These are phyloP conservation scores for Neofusicoccum cordaticola DNA, from an alignment of 2,329 filamentous ascomycete species.

Conservation along the genomic window DNA sequence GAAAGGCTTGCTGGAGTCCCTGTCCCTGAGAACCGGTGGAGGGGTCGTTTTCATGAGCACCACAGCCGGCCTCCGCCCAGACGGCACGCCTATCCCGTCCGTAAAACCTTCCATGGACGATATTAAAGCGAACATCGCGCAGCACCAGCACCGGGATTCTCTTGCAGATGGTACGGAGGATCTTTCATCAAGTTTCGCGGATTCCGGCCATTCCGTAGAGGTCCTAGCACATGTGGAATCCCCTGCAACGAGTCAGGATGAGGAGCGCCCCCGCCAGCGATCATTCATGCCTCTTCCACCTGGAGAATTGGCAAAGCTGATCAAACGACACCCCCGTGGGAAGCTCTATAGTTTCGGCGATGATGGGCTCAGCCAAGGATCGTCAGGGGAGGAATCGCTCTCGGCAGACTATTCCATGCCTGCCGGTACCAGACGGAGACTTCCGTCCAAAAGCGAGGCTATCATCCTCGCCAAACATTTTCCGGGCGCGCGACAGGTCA, in stretches of 20 bases:
- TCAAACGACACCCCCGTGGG: slow-evolving; percentile 32
- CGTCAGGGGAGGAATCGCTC: slow-evolving; percentile 25
- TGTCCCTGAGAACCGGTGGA: slow-evolving; percentile 46
- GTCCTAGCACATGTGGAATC: background rate
- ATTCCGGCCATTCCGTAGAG: slow-evolving; percentile 11
- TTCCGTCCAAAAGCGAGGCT: slow-evolving; percentile 32
- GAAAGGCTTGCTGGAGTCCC: slow-evolving; percentile 47
- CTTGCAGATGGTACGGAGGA: background rate
- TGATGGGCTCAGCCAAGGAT: slow-evolving; percentile 25
- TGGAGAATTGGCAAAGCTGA: slow-evolving; percentile 21
- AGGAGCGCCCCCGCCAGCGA: background rate
- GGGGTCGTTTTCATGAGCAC: slow-evolving; percentile 41
- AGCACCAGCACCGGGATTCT: background rate
- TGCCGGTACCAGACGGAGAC: background rate
- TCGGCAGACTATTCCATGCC: slow-evolving; percentile 14
- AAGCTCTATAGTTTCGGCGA: slow-evolving; percentile 36
- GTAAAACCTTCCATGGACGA: background rate
- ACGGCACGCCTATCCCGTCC: background rate
- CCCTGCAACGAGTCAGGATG: background rate
- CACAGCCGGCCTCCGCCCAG: slow-evolving; percentile 8
- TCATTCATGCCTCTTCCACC: slow-evolving; percentile 22
- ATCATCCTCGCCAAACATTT: slow-evolving; percentile 44
- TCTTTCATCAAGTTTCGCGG: background rate
- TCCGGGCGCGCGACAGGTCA: slow-evolving; percentile 46
- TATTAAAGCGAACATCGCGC: background rate